These are phyloP conservation scores for Colletotrichum sp. DNA, from an alignment of 2,329 filamentous ascomycete genomes.

Conservation along the genomic window DNA sequence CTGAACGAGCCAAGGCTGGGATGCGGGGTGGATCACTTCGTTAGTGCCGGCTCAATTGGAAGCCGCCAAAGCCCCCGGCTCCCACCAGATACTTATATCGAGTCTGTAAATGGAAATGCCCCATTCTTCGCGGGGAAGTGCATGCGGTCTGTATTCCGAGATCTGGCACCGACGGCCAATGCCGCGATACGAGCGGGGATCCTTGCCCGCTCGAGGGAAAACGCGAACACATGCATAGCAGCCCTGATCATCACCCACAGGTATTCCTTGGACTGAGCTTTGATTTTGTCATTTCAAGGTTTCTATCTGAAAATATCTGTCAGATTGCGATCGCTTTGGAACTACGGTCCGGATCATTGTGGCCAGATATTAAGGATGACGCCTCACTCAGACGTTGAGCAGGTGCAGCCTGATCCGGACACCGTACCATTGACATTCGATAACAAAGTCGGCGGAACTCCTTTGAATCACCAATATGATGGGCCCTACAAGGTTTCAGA, in stretches of 20 bases:
- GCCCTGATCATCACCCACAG: background rate
- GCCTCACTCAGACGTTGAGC: background rate
- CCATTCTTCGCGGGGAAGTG: background rate
- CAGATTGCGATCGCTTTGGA: background rate
- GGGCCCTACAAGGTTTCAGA: background rate
- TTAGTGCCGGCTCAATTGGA: background rate
- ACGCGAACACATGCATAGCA: background rate
- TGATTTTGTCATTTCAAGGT: background rate
- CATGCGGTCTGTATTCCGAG: background rate
- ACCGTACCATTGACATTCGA: background rate
- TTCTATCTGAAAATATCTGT: background rate
- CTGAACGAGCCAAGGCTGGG: background rate
- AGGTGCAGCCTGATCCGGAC: background rate
- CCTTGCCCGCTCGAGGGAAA: background rate
- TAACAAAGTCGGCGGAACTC: background rate
- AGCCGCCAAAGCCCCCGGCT: background rate
- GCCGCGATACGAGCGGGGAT: background rate
- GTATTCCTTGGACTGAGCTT: background rate
- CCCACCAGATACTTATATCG: background rate
- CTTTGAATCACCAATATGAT: background rate
- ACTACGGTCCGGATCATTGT: background rate
- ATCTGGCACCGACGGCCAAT: background rate
- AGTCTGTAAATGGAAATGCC: background rate
- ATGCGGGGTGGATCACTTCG: background rate
- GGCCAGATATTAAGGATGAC: background rate